Conservation (phyloP, 192 early-diverging fungal species). For the Podila epigama region DNA sequence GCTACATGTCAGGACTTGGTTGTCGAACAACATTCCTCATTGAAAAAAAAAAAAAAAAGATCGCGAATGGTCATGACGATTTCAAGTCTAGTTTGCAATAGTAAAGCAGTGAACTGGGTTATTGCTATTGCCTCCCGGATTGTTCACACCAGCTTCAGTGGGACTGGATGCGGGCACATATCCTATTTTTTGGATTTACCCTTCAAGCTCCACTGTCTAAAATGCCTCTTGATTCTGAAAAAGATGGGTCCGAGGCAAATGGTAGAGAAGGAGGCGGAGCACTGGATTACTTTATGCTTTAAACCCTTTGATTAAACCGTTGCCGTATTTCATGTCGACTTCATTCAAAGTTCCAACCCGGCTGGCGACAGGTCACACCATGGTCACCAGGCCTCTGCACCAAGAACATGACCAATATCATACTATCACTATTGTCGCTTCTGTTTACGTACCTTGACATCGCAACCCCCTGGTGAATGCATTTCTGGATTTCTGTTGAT, state of each 20-base stretch:
- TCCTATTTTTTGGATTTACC: slow-evolving; percentile 22
- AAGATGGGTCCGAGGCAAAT: neutral
- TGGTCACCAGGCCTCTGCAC: slow-evolving; percentile 24
- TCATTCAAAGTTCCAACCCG: slow-evolving; percentile 27
- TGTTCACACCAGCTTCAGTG: too few relatives aligned
- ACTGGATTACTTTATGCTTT: slow-evolving; percentile 13
- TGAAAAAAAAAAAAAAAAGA: too few relatives aligned
- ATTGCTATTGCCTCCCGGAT: too few relatives aligned
- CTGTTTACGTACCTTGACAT: slow-evolving; percentile 22
- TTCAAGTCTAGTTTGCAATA: too few relatives aligned
- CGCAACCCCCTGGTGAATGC: slow-evolving; percentile 31
- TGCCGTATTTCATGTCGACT: slow-evolving; percentile 25
- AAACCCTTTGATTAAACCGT: slow-evolving; percentile 28
- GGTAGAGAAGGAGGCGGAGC: slow-evolving; percentile 4
- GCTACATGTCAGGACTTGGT: too few relatives aligned
- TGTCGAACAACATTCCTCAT: too few relatives aligned
- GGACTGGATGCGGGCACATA: slow-evolving; percentile 26
- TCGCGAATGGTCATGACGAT: too few relatives aligned
- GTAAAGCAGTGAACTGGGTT: too few relatives aligned
- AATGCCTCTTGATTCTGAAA: neutral
- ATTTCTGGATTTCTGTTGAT: slow-evolving; percentile 31
- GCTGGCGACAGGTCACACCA: slow-evolving; percentile 22
- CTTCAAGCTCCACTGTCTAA: slow-evolving; percentile 4
- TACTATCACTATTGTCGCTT: slow-evolving; percentile 34
- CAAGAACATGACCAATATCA: slow-evolving; percentile 39